Evolutionary conservation across 306 rosid genomes (phyloP).

Genomic region (Glycine tomentella): DNA sequence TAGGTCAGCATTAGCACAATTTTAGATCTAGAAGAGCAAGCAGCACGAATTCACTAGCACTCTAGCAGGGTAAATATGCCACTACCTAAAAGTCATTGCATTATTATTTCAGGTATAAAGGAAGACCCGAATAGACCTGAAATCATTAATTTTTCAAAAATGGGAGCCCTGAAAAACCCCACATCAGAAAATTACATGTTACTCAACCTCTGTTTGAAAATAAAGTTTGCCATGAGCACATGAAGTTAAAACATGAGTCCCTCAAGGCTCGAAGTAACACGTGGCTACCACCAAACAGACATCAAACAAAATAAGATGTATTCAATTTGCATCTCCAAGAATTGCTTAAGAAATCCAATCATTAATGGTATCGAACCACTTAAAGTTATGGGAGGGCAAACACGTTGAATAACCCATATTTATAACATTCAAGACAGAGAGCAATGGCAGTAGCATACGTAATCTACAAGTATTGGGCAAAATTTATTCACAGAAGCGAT

Average conservation of each 20-base stretch:
- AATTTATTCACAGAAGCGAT: conserved; percentile 1
- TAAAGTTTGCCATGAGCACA: no score
- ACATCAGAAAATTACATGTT: conserved; percentile 20
- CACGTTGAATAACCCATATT: conserved; percentile 4
- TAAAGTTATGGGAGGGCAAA: not conserved
- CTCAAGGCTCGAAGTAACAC: no score
- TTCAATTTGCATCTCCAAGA: conserved; percentile 10
- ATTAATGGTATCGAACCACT: not conserved
- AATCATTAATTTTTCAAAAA: conserved; percentile 5
- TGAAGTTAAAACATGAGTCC: no score
- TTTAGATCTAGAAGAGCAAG: no score
- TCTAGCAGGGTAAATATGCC: conserved; percentile 17
- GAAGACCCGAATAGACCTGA: not conserved
- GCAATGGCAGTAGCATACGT: conserved; percentile 3
- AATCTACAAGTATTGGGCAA: not conserved
- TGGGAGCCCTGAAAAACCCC: not conserved
- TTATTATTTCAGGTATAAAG: not conserved
- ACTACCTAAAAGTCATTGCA: not conserved
- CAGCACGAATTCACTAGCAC: not conserved
- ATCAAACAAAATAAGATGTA: no score
- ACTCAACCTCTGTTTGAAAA: conserved; percentile 32
- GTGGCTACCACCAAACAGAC: no score
- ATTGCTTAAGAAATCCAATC: not conserved
- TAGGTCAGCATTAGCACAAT: not conserved
- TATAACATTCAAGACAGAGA: conserved; percentile 1